phyloP scores from a whole-genome alignment of 768 basidiomycete genomes.

The Tulasnella sp. region DNA sequence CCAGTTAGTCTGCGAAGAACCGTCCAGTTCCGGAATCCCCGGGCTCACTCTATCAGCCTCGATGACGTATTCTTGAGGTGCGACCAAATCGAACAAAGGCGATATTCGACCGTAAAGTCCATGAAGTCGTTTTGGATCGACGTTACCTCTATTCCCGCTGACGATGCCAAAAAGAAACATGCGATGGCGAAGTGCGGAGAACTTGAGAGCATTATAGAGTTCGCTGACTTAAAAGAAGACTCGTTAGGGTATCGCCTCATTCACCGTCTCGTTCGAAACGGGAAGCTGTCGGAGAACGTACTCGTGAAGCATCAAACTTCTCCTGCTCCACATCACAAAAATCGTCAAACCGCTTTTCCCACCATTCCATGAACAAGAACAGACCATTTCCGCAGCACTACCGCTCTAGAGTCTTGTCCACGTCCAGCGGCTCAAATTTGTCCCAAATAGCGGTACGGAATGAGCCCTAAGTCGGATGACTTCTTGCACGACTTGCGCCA shows the following conservation, averaged over 20 bases:
- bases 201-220: constrained; percentile 96
- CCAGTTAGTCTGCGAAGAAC: constrained; percentile 45
- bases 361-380: constrained; percentile 89
- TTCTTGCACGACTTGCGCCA: constrained; percentile 96
- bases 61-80: constrained; percentile 78
- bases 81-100: constrained; percentile 94
- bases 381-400: constrained; percentile 99
- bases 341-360: constrained; percentile 97
- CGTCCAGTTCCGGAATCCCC: constrained; percentile 93
- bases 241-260: neutral
- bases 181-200: constrained; percentile 84
- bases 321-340: constrained; percentile 98
- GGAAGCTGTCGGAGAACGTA: constrained; percentile 40
- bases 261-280: neutral
- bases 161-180: constrained; percentile 91
- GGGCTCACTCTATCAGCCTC: constrained; percentile 57
- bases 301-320: constrained; percentile 98
- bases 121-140: constrained; percentile 69
- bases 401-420: constrained; percentile 91
- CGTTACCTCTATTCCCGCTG: constrained; percentile 63
- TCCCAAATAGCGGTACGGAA: constrained; percentile 85
- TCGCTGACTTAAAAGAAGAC: constrained; percentile 68
- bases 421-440: constrained; percentile 86
- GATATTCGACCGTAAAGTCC: constrained; percentile 94
- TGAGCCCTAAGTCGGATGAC: constrained; percentile 84